Evolutionary conservation across 306 rosid species (phyloP), one percentile per base, ranked within the genome.

Genomic region (Cucurbita moschata): DNA sequence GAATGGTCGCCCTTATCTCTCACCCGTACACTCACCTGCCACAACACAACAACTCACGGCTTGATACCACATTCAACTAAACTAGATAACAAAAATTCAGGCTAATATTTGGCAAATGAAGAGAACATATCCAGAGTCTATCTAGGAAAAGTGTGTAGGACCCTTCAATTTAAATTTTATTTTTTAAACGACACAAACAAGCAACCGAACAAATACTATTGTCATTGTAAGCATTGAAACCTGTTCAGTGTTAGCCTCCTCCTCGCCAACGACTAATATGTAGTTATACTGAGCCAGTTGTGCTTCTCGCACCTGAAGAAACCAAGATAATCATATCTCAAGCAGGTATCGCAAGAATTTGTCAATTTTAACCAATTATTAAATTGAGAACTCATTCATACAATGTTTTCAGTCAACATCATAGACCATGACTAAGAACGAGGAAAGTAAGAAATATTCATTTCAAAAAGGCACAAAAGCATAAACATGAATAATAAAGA

Each of bases 231-330:
- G 55, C 57, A 78, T 37, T 44, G 63, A 77, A 78, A 90, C 98
- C 98, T 92, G 93, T 87, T 92, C 96, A 3, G 89, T 79, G 59
- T 84, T 83, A 37, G 92, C 96, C 68, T 92, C 98, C 76, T 92
- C 85, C 83, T 92, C 98, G n/a, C 96, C 98, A 40, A 92, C 98
- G 78, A 92, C 96, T 83, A 90, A 81, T 79, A 90, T 88, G 76
- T 73, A 92, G 86, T 90, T 92, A 81, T 85, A 90, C 66, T 88
- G 96, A 14, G 96, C 96, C 76, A 92, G 59, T 71, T 87, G 96
- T 44, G 96, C 98, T 85, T 93, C 98, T 38, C 96, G 87, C 39
- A 92, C 89, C 98, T 92, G 86, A 87, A 49, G 56, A 74, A 64
- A 47, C 44, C 67, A 82, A 14, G 47, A 11, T 59, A 30, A 26